phyloP scores from a whole-genome alignment of 2,329 filamentous ascomycete species.

The Coniochaeta sp. region DNA sequence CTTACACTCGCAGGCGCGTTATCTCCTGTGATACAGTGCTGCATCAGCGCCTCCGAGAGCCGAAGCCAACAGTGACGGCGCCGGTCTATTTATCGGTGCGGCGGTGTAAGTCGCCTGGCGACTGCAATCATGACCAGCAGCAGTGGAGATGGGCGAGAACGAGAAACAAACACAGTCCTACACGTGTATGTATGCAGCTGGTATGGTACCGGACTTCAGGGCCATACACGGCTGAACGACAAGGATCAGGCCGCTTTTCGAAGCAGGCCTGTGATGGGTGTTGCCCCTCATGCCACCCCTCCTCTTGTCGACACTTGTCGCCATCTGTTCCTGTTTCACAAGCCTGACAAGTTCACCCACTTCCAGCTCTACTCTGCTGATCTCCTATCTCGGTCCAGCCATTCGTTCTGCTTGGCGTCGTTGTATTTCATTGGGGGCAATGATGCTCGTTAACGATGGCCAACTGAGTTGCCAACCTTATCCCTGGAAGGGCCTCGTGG shows the following conservation, averaged over 20 bases:
- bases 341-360: neutral
- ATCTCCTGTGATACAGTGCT: neutral
- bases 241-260: neutral
- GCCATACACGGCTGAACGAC: neutral
- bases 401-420: too few relatives aligned
- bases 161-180: too few relatives aligned
- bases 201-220: neutral
- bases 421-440: neutral
- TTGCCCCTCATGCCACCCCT: neutral
- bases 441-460: neutral
- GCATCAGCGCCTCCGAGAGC: neutral
- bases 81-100: too few relatives aligned
- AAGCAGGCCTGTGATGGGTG: neutral
- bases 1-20: neutral
- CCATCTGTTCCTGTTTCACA: neutral
- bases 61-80: too few relatives aligned
- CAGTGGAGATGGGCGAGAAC: too few relatives aligned
- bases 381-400: too few relatives aligned
- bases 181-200: too few relatives aligned
- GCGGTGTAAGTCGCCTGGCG: neutral
- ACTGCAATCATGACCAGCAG: too few relatives aligned
- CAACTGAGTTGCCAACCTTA: neutral
- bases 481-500: neutral
- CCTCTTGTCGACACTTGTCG: neutral
- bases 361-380: too few relatives aligned